Percentiles rank a stretch among this genome's conserved stretches.
These are phyloP conservation scores for Tirmania nivea DNA, from an alignment of 495 filamentous ascomycete genomes.

Conservation along the genomic window DNA sequence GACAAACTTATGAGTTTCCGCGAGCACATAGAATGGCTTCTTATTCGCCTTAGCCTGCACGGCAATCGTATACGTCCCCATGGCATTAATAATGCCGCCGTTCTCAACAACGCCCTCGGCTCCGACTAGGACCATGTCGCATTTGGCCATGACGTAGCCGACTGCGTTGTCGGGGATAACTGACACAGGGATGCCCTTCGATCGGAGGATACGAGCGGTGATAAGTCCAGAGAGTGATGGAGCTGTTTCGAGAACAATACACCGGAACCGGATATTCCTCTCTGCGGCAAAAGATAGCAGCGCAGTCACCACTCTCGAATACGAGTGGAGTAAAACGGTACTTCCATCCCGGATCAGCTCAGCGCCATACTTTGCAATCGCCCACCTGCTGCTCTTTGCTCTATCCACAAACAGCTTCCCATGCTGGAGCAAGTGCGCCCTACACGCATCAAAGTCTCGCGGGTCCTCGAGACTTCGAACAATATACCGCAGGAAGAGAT, in stretches of 20 bases:
- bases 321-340: conserved; percentile 70
- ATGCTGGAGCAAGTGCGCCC: conserved; percentile 63
- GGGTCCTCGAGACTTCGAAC: conserved; percentile 32
- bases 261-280: conserved; percentile 46
- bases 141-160: conserved; percentile 62
- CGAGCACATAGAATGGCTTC: conserved; percentile 75
- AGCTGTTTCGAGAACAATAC: conserved; percentile 52
- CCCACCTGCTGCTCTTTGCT: conserved; percentile 64
- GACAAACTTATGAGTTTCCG: conserved; percentile 90
- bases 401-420: conserved; percentile 63
- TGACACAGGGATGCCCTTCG: conserved; percentile 57
- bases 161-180: conserved; percentile 64
- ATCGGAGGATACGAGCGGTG: conserved; percentile 45
- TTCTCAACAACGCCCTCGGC: conserved; percentile 91
- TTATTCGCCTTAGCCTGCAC: conserved; percentile 52
- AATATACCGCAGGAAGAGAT: conserved; percentile 86
- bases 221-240: conserved; percentile 34
- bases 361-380: conserved; percentile 58
- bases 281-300: conserved; percentile 54
- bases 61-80: conserved; percentile 85
- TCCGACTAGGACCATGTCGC: conserved; percentile 66
- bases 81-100: conserved; percentile 59
- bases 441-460: conserved; percentile 58
- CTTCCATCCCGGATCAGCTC: conserved; percentile 54
- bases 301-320: conserved; percentile 59